Conservation (phyloP, 257 asterid species). For the Dorcoceras hygrometricum region DNA sequence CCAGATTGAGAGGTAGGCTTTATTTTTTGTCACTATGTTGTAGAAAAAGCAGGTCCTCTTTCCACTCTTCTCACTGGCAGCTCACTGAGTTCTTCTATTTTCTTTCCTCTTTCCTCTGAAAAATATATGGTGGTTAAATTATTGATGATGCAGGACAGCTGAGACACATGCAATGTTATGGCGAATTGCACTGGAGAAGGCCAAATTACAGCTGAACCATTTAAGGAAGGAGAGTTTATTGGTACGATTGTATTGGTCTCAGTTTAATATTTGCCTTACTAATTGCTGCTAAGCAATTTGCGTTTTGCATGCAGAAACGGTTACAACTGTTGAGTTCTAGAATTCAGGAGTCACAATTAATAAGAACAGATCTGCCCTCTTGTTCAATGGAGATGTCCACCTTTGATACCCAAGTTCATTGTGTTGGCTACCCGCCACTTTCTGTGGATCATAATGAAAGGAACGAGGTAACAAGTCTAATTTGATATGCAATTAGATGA, state of each 20-base stretch:
- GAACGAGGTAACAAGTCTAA: constrained; percentile 37
- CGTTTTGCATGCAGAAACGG: constrained; percentile 54
- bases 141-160: constrained; percentile 51
- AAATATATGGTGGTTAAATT: constrained; percentile 21
- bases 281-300: constrained; percentile 22
- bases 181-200: constrained; percentile 55
- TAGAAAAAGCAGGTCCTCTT: constrained; percentile 9
- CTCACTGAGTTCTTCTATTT: constrained; percentile 1
- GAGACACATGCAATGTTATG: constrained; percentile 55
- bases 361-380: constrained; percentile 38
- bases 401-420: constrained; percentile 31
- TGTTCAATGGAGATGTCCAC: constrained; percentile 24
- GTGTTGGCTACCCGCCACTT: constrained; percentile 29
- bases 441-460: constrained; percentile 30
- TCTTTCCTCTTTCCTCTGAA: constrained; percentile 17
- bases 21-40: constrained; percentile 20
- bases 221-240: constrained; percentile 53
- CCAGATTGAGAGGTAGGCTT: constrained; percentile 55
- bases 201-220: constrained; percentile 62
- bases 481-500: constrained; percentile 18
- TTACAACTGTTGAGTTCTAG: constrained; percentile 49
- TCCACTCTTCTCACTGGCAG: no score
- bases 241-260: constrained; percentile 48
- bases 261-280: constrained; percentile 10
- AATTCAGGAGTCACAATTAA: constrained; percentile 48